phyloP scores from a whole-genome alignment of 371 early-diverging fungal genomes.

The Mucor indicus region DNA sequence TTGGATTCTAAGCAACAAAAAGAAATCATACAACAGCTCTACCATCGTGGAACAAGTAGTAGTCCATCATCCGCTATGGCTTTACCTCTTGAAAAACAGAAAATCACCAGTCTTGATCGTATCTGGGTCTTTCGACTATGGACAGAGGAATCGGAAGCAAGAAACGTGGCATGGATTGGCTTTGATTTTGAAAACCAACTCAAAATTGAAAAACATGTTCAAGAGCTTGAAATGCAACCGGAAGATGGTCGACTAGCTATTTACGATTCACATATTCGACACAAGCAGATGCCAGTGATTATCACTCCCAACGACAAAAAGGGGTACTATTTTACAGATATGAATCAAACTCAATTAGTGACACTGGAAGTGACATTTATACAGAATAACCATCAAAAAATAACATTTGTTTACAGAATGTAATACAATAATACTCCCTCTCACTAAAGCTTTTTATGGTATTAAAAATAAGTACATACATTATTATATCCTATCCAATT shows the following conservation, averaged over 20 bases:
- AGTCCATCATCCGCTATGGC: neutral
- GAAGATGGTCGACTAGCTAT: slow-evolving; percentile 23
- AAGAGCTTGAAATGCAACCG: neutral
- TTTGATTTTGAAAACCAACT: slow-evolving; percentile 35
- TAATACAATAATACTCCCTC: no score
- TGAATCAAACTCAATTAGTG: neutral
- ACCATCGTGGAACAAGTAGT: neutral
- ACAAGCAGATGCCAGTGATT: slow-evolving; percentile 25
- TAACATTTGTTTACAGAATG: neutral
- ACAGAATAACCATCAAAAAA: neutral
- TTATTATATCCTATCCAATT: no score
- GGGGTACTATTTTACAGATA: slow-evolving; percentile 22
- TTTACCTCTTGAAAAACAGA: slow-evolving; percentile 3
- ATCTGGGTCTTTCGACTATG: slow-evolving; percentile 33
- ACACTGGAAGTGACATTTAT: slow-evolving; percentile 7
- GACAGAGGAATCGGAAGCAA: neutral
- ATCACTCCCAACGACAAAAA: slow-evolving; percentile 14
- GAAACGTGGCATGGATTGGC: slow-evolving; percentile 19
- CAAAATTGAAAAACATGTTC: slow-evolving; percentile 8
- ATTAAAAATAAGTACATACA: no score
- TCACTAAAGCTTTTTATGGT: no score
- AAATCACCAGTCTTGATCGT: slow-evolving; percentile 13
- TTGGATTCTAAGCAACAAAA: slow-evolving; percentile 16
- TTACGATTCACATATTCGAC: slow-evolving; percentile 33
- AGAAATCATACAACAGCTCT: slow-evolving; percentile 4